phyloP scores from a whole-genome alignment of 2,329 filamentous ascomycete species.

The Elsinoe batatas region DNA sequence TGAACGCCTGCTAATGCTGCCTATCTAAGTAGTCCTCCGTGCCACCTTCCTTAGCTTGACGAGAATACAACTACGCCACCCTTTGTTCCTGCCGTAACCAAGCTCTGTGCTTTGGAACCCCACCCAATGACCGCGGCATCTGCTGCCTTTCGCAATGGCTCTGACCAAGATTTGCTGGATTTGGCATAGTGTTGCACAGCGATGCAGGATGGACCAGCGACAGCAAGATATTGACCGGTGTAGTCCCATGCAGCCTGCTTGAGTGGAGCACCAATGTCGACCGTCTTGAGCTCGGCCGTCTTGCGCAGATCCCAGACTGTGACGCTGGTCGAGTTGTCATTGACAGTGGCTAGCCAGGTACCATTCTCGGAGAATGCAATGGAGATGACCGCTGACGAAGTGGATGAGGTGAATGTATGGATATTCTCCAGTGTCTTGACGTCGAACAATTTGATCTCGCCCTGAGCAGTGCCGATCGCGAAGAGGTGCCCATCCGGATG shows the following conservation, averaged over 20 bases:
- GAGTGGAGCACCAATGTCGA: constrained; percentile 74
- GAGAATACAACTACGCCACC: constrained; percentile 66
- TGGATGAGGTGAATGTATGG: constrained; percentile 54
- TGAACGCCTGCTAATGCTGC: constrained; percentile 11
- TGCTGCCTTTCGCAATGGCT: constrained; percentile 68
- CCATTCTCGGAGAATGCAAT: constrained; percentile 92
- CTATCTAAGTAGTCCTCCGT: constrained; percentile 3
- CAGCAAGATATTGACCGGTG: constrained; percentile 83
- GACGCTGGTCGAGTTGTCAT: constrained; percentile 65
- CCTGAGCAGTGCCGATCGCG: constrained; percentile 68
- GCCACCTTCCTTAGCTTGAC: constrained; percentile 18
- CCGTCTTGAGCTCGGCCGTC: constrained; percentile 67
- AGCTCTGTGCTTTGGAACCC: constrained; percentile 63
- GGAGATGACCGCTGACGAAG: constrained; percentile 52
- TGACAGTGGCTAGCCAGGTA: constrained; percentile 81
- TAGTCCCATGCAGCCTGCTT: constrained; percentile 82
- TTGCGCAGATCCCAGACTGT: constrained; percentile 90
- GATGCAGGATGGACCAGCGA: constrained; percentile 67
- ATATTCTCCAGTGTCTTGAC: constrained; percentile 69
- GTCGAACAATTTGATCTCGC: constrained; percentile 82
- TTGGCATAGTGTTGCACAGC: constrained; percentile 88
- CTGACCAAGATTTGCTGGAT: constrained; percentile 76
- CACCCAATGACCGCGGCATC: constrained; percentile 65
- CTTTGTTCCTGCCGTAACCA: constrained; percentile 65
- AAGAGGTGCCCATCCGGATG: constrained; percentile 96